Base-by-base conservation (phyloP, 306 rosid species). In the Datisca glomerata region DNA sequence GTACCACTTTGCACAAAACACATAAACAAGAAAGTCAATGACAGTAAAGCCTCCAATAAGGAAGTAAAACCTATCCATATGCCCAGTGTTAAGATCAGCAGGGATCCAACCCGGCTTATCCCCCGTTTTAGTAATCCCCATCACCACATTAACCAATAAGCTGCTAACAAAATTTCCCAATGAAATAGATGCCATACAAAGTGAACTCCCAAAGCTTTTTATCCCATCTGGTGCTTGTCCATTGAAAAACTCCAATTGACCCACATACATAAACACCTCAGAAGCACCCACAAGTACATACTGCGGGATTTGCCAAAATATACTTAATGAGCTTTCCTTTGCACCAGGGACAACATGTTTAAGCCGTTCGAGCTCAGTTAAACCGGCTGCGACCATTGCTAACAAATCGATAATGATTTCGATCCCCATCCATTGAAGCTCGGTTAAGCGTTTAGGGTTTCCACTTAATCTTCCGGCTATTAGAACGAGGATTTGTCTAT, bases 191-290 rank as follows among this genome's bases (percentile, higher is more conserved):
- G 93, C 76, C 93, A 80, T 80, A 69, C 93, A 80, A 21, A 80
- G 75, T 11, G 85, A 78, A 41, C 85, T 80, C 32, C 93, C 93
- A 16, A 80, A 73, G 66, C 93, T 80, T 48, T 80, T 80, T 12
- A 80, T 66, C n/a, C 93, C 93, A 16, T 80, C 85, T 5, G 93
- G 93, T 4, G 93, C 71, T 23, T 80, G 79, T 18, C 76, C 81
- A 13, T 76, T 76, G 62, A 80, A 76, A 58, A 80, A 80, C 64
- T 80, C 93, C 37, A 80, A 49, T 21, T 80, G 93, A 0, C 85
- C 85, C 19, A 80, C 81, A 17, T 80, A 76, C 85, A 80, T 76
- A 6, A 76, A 80, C 27, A 76, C 85, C 43, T 80, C 93, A 5
- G 93, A 80, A 34, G 78, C 76, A 41, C 93, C 93, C 21, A 80